Base-by-base conservation (phyloP, 805 yeast species). In the Torulaspora microellipsoides region DNA sequence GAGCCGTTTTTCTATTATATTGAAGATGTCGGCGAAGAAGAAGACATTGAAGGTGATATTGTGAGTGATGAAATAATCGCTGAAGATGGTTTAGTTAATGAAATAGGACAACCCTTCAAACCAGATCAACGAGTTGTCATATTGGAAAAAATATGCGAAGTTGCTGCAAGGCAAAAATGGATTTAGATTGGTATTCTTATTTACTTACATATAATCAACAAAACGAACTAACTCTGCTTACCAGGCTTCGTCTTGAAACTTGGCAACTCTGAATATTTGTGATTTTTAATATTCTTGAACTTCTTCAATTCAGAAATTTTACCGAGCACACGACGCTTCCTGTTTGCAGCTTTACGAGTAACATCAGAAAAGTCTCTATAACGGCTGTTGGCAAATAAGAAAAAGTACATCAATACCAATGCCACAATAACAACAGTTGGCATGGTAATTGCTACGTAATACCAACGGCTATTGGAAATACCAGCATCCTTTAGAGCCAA, bases 351-450 rank as follows among this genome's bases (percentile, higher is more conserved):
- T 29, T 54, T 56, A 14, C 54, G 65, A 39, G 70, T 71, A 31
- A 77, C 59, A 25, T 58, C 66, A 2, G 77, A 65, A 36, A 78
- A 66, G 53, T 78, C 83, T 57, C 81, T 71, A 54, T 79, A 80
- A 28, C 71, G 67, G 45, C 69, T 73, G 55, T 82, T 85, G 40
- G 76, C 43, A 54, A 68, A 70, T 10, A 83, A 70, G 62, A 85
- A 83, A 47, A 80, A 50, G 59, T 83, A 85, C 83, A 84, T 81
- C 27, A 72, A 68, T 32, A 82, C 66, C 9, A 77, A 80, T 9
- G 81, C 75, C 25, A 85, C 46, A 12, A 77, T 62, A 14, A 83
- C 89, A 35, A 74, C 71, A 1, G 84, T 74, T 13, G 95, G 95
- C 60, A 84, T 75, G 8, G 83, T 69, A 66, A 83, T 65, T 50